phyloP scores from a whole-genome alignment of 257 asterid species.

The Knoxia roxburghii region DNA sequence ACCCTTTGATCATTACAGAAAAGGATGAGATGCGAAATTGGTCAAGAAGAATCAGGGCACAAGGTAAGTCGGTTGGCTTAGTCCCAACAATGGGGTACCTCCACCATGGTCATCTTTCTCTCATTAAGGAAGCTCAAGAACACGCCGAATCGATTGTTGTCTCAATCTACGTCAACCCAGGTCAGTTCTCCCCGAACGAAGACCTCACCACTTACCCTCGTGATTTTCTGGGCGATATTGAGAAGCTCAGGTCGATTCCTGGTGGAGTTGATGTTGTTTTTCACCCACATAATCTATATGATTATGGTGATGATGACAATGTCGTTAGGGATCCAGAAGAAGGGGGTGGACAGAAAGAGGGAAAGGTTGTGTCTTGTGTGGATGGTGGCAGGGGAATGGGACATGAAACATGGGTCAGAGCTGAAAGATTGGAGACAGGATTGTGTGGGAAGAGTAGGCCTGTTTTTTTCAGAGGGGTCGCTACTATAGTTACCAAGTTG shows the following conservation, averaged over 20 bases:
- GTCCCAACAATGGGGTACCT: constrained; percentile 97
- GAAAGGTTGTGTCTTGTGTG: constrained; percentile 51
- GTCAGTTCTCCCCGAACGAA: constrained; percentile 86
- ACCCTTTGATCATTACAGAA: constrained; percentile 50
- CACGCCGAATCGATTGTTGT: constrained; percentile 58
- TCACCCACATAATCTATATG: constrained; percentile 67
- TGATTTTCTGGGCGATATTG: constrained; percentile 70
- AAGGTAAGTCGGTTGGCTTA: constrained; percentile 59
- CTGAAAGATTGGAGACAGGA: constrained; percentile 69
- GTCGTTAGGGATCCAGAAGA: constrained; percentile 4
- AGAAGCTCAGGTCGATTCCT: constrained; percentile 44
- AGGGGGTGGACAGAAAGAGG: constrained; percentile 14
- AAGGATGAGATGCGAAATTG: constrained; percentile 76
- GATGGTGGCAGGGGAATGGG: constrained; percentile 52
- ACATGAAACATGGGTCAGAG: constrained; percentile 88
- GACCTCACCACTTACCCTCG: constrained; percentile 94
- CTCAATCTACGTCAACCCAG: constrained; percentile 85
- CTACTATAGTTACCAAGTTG: constrained; percentile 83
- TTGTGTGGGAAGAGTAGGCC: constrained; percentile 92
- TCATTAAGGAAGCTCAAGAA: constrained; percentile 51
- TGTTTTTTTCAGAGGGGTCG: constrained; percentile 86
- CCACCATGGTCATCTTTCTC: constrained; percentile 85
- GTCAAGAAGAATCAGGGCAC: constrained; percentile 60
- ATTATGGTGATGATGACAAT: constrained; percentile 33
- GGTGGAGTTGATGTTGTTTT: constrained; percentile 81